A percentile compares a stretch with the other conserved stretches of the same genome.
These are phyloP conservation scores for Nemophila menziesii DNA, from an alignment of 257 asterid species.

Conservation along the genomic window DNA sequence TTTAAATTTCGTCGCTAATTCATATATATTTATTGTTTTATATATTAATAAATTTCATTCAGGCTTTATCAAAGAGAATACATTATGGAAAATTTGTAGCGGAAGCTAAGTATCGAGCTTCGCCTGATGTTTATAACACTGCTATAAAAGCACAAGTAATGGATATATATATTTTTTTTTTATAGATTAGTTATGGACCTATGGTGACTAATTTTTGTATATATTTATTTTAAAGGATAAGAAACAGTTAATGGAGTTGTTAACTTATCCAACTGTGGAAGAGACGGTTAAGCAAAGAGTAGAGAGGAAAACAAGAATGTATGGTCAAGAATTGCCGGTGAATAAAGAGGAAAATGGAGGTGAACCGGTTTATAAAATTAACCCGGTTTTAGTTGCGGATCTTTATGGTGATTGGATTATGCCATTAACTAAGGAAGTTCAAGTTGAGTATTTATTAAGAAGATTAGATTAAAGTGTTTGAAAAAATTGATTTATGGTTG, in stretches of 20 bases:
- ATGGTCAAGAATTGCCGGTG: conserved; percentile 55
- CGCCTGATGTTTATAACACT: conserved; percentile 56
- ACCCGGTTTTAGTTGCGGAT: conserved; percentile 60
- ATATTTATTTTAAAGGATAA: conserved; percentile 35
- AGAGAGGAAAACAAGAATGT: conserved; percentile 63
- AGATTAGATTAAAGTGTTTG: conserved; percentile 40
- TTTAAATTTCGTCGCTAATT: conserved; percentile 8
- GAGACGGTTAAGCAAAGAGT: conserved; percentile 54
- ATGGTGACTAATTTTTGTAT: conserved; percentile 5
- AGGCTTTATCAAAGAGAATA: conserved; percentile 82
- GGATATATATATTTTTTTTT: neutral
- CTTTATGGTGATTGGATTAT: conserved; percentile 80
- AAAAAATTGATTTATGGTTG: too few species aligned
- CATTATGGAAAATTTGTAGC: conserved; percentile 98
- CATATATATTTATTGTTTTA: neutral
- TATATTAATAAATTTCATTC: too few species aligned
- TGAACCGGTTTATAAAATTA: conserved; percentile 53
- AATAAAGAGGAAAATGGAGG: conserved; percentile 17
- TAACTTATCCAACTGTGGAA: conserved; percentile 71
- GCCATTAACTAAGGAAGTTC: conserved; percentile 94
- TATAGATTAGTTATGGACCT: neutral
- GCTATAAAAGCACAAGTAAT: conserved; percentile 61
- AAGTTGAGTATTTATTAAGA: conserved; percentile 62
- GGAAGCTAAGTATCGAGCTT: conserved; percentile 70
- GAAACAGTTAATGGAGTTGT: conserved; percentile 43